Base-by-base conservation (phyloP, 2,329 filamentous ascomycete genomes). In the Stagonosporopsis chrysanthemi region DNA sequence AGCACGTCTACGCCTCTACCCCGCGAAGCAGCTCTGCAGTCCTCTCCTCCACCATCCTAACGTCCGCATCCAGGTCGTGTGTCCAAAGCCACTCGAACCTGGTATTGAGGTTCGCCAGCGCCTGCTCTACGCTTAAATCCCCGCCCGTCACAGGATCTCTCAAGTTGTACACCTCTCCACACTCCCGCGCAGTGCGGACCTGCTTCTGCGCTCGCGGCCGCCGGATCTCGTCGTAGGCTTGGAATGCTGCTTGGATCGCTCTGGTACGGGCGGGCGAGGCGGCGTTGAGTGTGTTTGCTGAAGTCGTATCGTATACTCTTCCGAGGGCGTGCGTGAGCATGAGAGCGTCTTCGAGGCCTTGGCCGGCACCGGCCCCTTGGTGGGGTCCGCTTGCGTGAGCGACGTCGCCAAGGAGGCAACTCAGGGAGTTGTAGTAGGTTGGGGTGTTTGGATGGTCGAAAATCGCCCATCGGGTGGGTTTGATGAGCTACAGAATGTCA, bases 341-440 rank as follows among this genome's bases (percentile, higher is more conserved):
- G 6, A 70, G 62, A 4, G 66, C 59, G 58, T 71, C 69, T 62
- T 71, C 69, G 26, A 71, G 57, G 17, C 56, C 57, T 48, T 65
- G 58, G 33, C 65, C 67, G 8, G 67, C 69, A 14, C 68, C 68
- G 1, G 66, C 63, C n/a, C 48, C 67, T 59, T 69, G 65, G 42
- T 67, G 63, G 0, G 69, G 69, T 1, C 50, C 43, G 6, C 53
- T 52, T 26, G 68, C 67, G 49, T 71, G 69, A 0, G 66, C 69
- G 19, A 59, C 56, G 45, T 71, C 69, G 52, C 69, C 68, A 19
- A 69, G 48, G 31, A 71, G 61, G 33, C 58, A 64, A 19, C 66
- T 55, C 8, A 59, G 52, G 5, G 54, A 54, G 33, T 51, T 47
- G 45, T 62, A 61, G 56, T 69, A 69, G 14, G 60, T 65, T 5